phyloP scores from a whole-genome alignment of 805 yeast genomes.

The Helenozyma rhizophorensis region DNA sequence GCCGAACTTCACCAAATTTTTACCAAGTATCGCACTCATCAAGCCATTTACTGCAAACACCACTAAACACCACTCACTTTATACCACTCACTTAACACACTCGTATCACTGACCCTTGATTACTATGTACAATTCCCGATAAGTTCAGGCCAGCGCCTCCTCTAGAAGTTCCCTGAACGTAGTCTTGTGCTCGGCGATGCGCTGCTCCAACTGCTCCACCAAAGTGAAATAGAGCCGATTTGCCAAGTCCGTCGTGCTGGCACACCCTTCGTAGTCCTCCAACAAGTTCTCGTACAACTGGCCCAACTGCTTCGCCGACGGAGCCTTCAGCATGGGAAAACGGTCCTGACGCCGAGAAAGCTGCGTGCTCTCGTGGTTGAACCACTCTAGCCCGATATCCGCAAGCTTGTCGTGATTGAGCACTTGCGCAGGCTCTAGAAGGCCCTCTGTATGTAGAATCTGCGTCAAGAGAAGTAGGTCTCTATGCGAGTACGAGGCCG shows the following conservation, averaged over 20 bases:
- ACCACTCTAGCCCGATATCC: conserved; percentile 27
- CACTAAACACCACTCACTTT: too few species aligned
- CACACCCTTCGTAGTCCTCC: conserved; percentile 19
- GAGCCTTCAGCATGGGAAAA: conserved; percentile 12
- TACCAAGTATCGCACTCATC: too few species aligned
- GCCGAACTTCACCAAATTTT: too few species aligned
- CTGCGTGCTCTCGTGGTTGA: conserved; percentile 22
- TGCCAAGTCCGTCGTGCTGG: conserved; percentile 37
- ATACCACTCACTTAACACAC: too few species aligned
- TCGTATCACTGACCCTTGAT: too few species aligned
- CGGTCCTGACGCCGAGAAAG: conserved; percentile 18
- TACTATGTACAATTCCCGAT: conserved; percentile 5
- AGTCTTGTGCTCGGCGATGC: conserved; percentile 20
- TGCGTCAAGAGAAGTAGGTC: conserved; percentile 36
- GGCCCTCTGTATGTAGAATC: conserved; percentile 30
- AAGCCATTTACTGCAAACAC: too few species aligned
- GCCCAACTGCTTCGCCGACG: conserved; percentile 17
- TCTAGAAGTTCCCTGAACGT: conserved; percentile 16
- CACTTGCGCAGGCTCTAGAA: conserved; percentile 21
- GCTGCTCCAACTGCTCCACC: conserved; percentile 28
- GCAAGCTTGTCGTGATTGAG: conserved; percentile 16
- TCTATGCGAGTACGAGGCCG: conserved; percentile 18
- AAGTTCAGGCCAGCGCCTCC: too few species aligned
- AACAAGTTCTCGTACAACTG: conserved; percentile 26
- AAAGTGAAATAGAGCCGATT: conserved; percentile 29